These are phyloP conservation scores for Senna siamea DNA, from an alignment of 306 rosid genomes.

Conservation along the genomic window DNA sequence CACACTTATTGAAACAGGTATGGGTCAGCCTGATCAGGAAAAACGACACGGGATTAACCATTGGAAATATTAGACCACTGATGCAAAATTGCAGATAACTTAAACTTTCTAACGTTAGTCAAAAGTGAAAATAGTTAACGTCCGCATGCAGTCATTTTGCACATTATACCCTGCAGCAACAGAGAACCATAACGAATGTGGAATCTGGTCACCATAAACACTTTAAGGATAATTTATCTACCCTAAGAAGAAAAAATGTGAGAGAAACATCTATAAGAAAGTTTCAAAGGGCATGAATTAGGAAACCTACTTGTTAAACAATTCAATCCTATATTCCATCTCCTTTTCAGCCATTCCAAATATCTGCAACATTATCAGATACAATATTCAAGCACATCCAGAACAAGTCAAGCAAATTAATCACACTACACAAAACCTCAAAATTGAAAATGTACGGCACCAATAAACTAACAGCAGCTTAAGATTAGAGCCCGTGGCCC, in stretches of 20 bases:
- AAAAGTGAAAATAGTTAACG: not conserved
- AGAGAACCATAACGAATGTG: not conserved
- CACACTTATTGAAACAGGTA: conserved; percentile 85
- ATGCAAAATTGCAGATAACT: not conserved
- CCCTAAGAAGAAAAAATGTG: not conserved
- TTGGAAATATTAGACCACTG: conserved; percentile 3
- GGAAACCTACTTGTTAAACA: conserved; percentile 83
- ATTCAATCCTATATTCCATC: conserved; percentile 94
- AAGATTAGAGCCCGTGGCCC: not conserved
- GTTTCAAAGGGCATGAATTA: not conserved
- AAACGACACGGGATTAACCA: conserved; percentile 20
- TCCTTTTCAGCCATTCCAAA: conserved; percentile 97
- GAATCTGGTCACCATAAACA: conserved; percentile 5
- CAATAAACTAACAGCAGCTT: conserved; percentile 17
- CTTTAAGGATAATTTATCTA: not conserved
- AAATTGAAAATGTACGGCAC: conserved; percentile 2
- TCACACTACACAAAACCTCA: not conserved
- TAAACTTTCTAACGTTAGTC: not conserved
- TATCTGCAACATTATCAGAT: conserved; percentile 55
- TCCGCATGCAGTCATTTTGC: not conserved
- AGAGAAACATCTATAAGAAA: not conserved
- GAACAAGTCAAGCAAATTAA: not conserved
- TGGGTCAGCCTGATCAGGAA: conserved; percentile 75
- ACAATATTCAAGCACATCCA: conserved; percentile 26
- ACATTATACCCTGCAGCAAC: not conserved